Evolutionary conservation across 148 eudicot species (phyloP).

Genomic region (Rhododendron simsii): DNA sequence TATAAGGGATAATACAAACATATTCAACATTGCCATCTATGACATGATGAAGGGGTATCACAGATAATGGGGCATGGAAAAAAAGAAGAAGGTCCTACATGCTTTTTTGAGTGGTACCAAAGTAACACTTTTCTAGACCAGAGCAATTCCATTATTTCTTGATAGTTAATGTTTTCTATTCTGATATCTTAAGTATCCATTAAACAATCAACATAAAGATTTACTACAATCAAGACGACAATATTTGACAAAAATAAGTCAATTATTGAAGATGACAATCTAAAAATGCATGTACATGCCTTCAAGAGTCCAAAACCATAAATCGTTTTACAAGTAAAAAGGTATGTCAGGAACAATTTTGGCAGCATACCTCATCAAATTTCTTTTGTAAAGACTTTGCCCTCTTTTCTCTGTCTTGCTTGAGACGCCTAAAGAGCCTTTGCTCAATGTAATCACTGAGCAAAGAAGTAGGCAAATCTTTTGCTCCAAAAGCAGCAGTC

Average conservation of each 20-base stretch:
- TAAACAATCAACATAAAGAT: neutral
- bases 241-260: neutral
- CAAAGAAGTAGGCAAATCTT: conserved; percentile 55
- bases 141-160: neutral
- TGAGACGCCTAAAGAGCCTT: conserved; percentile 54
- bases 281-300: no score
- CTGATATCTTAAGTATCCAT: neutral
- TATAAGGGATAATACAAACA: neutral
- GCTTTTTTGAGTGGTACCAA: neutral
- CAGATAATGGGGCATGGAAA: neutral
- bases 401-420: conserved; percentile 68
- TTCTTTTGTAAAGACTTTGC: conserved; percentile 44
- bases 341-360: neutral
- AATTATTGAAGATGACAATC: neutral
- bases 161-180: neutral
- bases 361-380: conserved; percentile 52
- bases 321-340: neutral
- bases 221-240: neutral
- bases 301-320: neutral
- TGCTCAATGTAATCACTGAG: conserved; percentile 83
- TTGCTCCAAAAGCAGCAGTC: conserved; percentile 55
- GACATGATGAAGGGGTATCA: neutral
- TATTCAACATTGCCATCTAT: neutral
- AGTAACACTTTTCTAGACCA: neutral
- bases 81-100: neutral